These are phyloP conservation scores for Lactarius evosmus DNA, from an alignment of 768 basidiomycete species.

Conservation along the genomic window DNA sequence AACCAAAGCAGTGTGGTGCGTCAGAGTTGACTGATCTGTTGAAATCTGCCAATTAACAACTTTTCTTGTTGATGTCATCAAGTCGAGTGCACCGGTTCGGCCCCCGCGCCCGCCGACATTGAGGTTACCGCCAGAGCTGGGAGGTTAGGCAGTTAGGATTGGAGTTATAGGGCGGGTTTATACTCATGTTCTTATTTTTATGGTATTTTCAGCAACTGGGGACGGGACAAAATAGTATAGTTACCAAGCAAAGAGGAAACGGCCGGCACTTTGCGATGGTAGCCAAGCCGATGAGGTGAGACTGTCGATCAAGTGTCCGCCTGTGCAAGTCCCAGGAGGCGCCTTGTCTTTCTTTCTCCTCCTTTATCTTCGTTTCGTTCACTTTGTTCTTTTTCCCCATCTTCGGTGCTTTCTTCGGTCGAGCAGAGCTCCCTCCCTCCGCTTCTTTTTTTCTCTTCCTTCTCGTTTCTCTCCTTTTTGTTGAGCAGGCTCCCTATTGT, in stretches of 20 bases:
- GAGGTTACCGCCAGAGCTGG: not conserved
- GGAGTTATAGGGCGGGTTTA: not conserved
- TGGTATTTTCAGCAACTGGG: not conserved
- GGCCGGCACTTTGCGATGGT: slow-evolving; percentile 13
- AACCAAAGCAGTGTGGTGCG: slow-evolving; percentile 8
- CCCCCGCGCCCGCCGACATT: not conserved
- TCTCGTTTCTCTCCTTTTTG: slow-evolving; percentile 20
- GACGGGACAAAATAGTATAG: not conserved
- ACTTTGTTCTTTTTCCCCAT: not conserved
- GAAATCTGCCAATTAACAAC: slow-evolving; percentile 1
- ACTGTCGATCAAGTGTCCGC: not conserved
- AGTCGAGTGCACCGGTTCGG: slow-evolving; percentile 1
- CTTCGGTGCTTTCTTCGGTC: slow-evolving; percentile 11
- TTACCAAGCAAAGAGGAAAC: not conserved
- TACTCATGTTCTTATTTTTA: not conserved
- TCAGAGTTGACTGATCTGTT: slow-evolving; percentile 7
- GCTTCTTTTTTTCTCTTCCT: slow-evolving; percentile 3
- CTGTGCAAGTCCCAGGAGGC: not conserved
- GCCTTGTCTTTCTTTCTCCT: not conserved
- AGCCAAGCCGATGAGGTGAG: slow-evolving; percentile 25
- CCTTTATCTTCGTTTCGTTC: slow-evolving; percentile 1
- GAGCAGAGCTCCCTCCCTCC: slow-evolving; percentile 24
- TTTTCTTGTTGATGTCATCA: slow-evolving; percentile 11
- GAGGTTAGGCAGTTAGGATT: not conserved
- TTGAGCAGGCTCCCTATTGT: slow-evolving; percentile 21